phyloP scores from a whole-genome alignment of 108 stramenopile genomes.

The Phaeodactylum tricornutum region DNA sequence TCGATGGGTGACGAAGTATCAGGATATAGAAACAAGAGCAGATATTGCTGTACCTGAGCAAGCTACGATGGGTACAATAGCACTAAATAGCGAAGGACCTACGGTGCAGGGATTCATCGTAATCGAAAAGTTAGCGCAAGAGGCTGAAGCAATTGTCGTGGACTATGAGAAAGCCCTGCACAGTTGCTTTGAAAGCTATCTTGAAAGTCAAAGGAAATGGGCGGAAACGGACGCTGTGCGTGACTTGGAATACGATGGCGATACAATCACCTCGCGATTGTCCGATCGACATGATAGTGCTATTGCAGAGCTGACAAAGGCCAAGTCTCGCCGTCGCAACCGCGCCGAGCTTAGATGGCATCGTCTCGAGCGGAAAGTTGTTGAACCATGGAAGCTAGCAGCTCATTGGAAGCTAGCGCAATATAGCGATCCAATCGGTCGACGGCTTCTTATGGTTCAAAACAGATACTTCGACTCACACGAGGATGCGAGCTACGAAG shows the following conservation, averaged over 20 bases:
- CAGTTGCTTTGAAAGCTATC: conserved; percentile 52
- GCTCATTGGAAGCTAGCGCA: conserved; percentile 51
- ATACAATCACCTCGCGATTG: conserved; percentile 36
- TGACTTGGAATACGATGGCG: conserved; percentile 62
- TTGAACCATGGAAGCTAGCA: conserved; percentile 28
- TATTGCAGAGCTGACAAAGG: conserved; percentile 21
- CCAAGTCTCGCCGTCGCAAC: conserved; percentile 5
- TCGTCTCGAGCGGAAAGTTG: conserved; percentile 24
- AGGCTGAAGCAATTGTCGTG: conserved; percentile 36
- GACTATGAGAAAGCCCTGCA: conserved; percentile 50
- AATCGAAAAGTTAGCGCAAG: conserved; percentile 29
- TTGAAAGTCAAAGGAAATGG: conserved; percentile 66
- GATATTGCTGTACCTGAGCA: conserved; percentile 35
- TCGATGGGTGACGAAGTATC: conserved; percentile 47
- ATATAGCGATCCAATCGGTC: conserved; percentile 49
- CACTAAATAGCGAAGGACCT: conserved; percentile 8
- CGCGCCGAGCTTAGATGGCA: conserved; percentile 36
- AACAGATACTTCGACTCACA: conserved; percentile 59
- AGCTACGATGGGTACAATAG: conserved; percentile 21
- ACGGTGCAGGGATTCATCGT: conserved; percentile 19
- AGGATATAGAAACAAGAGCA: conserved; percentile 25
- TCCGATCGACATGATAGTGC: conserved; percentile 29
- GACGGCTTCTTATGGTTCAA: conserved; percentile 42
- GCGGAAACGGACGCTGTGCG: conserved; percentile 79
- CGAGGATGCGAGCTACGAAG: conserved; percentile 57